Percentiles rank a stretch among this genome's conserved stretches.
These are phyloP conservation scores for Jatropha multifida DNA, from an alignment of 441 rosid species.

Conservation along the genomic window DNA sequence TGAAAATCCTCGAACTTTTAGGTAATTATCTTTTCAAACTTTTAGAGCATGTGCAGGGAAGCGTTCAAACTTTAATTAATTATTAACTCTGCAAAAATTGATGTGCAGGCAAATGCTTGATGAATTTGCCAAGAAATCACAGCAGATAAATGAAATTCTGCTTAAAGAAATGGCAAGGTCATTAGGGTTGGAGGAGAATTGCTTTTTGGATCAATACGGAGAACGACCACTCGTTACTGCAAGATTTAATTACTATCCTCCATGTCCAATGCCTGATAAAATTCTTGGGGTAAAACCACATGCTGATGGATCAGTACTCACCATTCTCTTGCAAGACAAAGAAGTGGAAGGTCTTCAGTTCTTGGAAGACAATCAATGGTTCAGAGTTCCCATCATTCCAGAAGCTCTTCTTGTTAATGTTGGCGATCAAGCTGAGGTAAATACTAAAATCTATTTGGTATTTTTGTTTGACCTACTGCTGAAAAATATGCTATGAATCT, in stretches of 20 bases:
- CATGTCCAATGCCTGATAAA: slow-evolving; percentile 64
- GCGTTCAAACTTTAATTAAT: no score
- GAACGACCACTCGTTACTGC: no score
- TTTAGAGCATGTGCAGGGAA: no score
- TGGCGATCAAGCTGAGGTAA: slow-evolving; percentile 74
- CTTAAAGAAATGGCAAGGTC: slow-evolving; percentile 70
- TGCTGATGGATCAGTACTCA: slow-evolving; percentile 67
- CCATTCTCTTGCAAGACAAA: slow-evolving; percentile 66
- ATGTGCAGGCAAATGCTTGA: slow-evolving; percentile 46
- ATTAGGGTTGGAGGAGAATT: slow-evolving; percentile 48
- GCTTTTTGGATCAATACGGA: slow-evolving; percentile 26
- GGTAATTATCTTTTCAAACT: slow-evolving; percentile 30
- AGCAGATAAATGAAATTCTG: slow-evolving; percentile 30
- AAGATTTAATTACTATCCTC: slow-evolving; percentile 30
- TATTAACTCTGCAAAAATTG: not conserved
- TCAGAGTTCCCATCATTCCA: slow-evolving; percentile 54
- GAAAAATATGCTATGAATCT: no score
- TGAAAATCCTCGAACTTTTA: slow-evolving; percentile 43
- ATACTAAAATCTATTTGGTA: not conserved
- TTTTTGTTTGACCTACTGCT: no score
- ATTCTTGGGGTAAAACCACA: slow-evolving; percentile 69
- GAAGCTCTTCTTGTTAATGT: slow-evolving; percentile 57
- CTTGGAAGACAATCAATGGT: slow-evolving; percentile 55
- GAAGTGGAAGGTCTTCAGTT: slow-evolving; percentile 81
- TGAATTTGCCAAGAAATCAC: slow-evolving; percentile 43